These are phyloP conservation scores for Linum usitatissimum DNA, from an alignment of 345 rosid genomes.

Conservation along the genomic window DNA sequence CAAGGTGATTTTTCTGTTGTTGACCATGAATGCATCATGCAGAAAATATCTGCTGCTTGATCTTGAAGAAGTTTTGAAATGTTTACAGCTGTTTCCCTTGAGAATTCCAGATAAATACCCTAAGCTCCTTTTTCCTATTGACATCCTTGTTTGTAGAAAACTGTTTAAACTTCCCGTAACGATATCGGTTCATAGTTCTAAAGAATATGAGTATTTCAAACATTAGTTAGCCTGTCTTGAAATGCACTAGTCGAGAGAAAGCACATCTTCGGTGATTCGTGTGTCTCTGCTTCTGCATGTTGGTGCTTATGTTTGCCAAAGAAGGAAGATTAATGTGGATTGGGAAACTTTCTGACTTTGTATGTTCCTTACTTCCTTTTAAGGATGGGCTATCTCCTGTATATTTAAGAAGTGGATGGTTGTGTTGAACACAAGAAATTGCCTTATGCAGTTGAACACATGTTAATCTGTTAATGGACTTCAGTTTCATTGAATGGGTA, in stretches of 20 bases:
- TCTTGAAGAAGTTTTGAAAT: neutral
- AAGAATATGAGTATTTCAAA: neutral
- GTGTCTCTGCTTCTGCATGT: neutral
- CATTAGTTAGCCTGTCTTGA: neutral
- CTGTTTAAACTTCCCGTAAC: conserved; percentile 9
- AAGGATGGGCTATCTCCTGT: neutral
- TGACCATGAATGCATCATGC: conserved; percentile 5
- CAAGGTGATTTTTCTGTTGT: conserved; percentile 47
- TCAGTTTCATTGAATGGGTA: neutral
- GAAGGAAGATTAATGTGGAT: neutral
- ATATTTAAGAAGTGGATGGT: neutral
- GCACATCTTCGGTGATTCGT: neutral
- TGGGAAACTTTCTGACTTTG: neutral
- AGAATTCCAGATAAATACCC: neutral
- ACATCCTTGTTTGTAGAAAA: neutral
- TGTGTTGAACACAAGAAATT: neutral
- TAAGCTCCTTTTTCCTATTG: neutral
- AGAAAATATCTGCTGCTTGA: neutral
- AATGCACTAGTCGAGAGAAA: neutral
- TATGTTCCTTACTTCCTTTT: neutral
- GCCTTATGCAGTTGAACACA: neutral
- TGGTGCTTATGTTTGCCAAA: neutral
- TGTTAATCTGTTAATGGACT: neutral
- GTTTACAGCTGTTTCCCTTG: neutral
- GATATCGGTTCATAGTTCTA: neutral